Evolutionary conservation across 2,329 filamentous ascomycete species (phyloP).

Genomic region (Emmonsiellopsis sp.): DNA sequence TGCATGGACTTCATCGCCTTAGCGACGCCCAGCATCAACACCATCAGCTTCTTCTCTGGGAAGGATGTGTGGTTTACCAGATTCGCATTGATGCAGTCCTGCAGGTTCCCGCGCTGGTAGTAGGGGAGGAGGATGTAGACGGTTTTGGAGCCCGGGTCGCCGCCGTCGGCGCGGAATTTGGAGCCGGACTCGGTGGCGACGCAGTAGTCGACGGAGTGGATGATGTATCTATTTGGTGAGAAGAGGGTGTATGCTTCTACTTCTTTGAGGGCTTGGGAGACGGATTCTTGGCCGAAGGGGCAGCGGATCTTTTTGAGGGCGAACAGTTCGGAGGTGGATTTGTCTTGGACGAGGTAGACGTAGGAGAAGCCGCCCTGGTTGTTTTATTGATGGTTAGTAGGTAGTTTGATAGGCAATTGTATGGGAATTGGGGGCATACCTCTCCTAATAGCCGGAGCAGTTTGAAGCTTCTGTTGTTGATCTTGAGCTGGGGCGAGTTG

Average conservation of each 20-base stretch:
- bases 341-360: constrained; percentile 96
- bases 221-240: constrained; percentile 71
- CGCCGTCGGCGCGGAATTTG: constrained; percentile 47
- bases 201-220: constrained; percentile 72
- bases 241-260: constrained; percentile 95
- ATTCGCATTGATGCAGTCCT: constrained; percentile 98
- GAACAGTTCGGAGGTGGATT: constrained; percentile 69
- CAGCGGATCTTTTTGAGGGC: constrained; percentile 98
- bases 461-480: constrained; percentile 92
- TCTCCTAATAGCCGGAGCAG: constrained; percentile 88
- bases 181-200: constrained; percentile 62
- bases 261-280: constrained; percentile 89
- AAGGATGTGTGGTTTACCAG: constrained; percentile 89
- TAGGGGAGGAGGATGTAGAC: constrained; percentile 96
- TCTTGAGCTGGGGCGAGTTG: constrained; percentile 83
- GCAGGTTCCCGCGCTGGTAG: constrained; percentile 87
- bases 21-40: constrained; percentile 85
- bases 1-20: constrained; percentile 85
- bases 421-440: constrained; percentile 40
- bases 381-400: not conserved
- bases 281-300: constrained; percentile 93
- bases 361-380: constrained; percentile 89
- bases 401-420: not conserved
- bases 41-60: constrained; percentile 79
- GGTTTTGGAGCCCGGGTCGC: constrained; percentile 64